Conservation (phyloP, 176 grass and related monocot species). For the Chloris gayana region DNA sequence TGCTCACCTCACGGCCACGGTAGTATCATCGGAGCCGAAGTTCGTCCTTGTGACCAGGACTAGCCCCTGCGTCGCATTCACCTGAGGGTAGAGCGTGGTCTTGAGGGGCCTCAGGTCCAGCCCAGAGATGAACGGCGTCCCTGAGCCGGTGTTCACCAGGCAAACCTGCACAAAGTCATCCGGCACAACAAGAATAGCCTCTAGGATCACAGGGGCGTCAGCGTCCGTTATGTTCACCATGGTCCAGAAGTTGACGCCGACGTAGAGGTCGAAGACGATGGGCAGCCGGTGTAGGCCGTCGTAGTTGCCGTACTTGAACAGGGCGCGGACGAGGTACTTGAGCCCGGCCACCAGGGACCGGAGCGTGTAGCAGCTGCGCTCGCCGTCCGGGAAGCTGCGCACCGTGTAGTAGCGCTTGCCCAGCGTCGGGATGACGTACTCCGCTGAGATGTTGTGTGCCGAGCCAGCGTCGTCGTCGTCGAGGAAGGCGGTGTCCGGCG, state of each 20-base stretch:
- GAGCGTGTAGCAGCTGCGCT: slow-evolving; percentile 60
- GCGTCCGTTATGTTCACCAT: slow-evolving; percentile 42
- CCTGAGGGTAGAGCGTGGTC: slow-evolving; percentile 26
- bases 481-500: slow-evolving; percentile 47
- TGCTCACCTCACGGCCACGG: too few species aligned
- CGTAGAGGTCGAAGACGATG: slow-evolving; percentile 5
- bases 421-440: slow-evolving; percentile 1
- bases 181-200: slow-evolving; percentile 32
- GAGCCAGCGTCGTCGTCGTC: slow-evolving; percentile 40
- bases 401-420: slow-evolving; percentile 23
- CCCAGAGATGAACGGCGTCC: slow-evolving; percentile 47
- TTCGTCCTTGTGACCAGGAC: slow-evolving; percentile 26
- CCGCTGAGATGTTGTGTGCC: slow-evolving; percentile 38
- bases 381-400: slow-evolving; percentile 52
- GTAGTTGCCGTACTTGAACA: slow-evolving; percentile 67
- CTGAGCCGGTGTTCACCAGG: slow-evolving; percentile 47
- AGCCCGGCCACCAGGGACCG: slow-evolving; percentile 12
- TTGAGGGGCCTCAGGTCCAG: slow-evolving; percentile 47
- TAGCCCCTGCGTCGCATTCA: slow-evolving; percentile 32
- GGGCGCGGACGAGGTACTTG: slow-evolving; percentile 57
- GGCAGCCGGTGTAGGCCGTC: slow-evolving; percentile 34
- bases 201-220: accelerated
- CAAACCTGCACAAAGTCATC: slow-evolving; percentile 52
- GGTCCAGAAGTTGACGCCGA: slow-evolving; percentile 50
- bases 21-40: slow-evolving; percentile 34